Percentiles rank a stretch among this genome's conserved stretches.
Conservation (phyloP, 2,329 filamentous ascomycete genomes). For the Fusarium sp. region DNA sequence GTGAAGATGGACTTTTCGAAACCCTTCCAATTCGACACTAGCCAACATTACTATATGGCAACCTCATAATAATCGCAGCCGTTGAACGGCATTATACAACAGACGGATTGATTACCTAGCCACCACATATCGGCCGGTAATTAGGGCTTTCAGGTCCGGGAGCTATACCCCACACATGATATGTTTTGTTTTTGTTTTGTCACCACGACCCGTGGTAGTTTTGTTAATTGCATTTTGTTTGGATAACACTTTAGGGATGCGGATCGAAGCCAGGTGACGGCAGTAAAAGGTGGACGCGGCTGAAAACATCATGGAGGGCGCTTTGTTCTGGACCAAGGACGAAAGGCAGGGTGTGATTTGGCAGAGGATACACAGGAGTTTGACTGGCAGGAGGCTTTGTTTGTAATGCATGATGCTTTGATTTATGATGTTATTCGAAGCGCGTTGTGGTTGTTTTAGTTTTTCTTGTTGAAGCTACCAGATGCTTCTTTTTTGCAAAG, state of each 20-base stretch:
- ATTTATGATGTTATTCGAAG: constrained; percentile 19
- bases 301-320: constrained; percentile 18
- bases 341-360: constrained; percentile 1
- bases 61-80: constrained; percentile 26
- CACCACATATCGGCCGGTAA: constrained; percentile 23
- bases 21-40: constrained; percentile 62
- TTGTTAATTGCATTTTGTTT: constrained; percentile 21
- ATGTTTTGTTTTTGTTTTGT: constrained; percentile 32
- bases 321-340: constrained; percentile 12
- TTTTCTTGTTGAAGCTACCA: constrained; percentile 15
- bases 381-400: constrained; percentile 14
- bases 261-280: neutral
- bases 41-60: constrained; percentile 48
- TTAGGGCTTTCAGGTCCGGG: constrained; percentile 32
- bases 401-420: constrained; percentile 26
- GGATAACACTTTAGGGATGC: constrained; percentile 10
- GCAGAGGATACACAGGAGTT: constrained; percentile 26
- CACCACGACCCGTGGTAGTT: constrained; percentile 11
- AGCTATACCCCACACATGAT: constrained; percentile 44
- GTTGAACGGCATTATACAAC: constrained; percentile 5
- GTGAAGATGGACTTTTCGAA: constrained; percentile 61
- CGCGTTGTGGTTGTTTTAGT: constrained; percentile 13
- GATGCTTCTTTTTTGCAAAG: constrained; percentile 26
- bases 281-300: constrained; percentile 24
- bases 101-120: neutral